phyloP scores from a whole-genome alignment of 2,329 filamentous ascomycete species.

The Ophiognomonia clavigignenti-juglandacearum region DNA sequence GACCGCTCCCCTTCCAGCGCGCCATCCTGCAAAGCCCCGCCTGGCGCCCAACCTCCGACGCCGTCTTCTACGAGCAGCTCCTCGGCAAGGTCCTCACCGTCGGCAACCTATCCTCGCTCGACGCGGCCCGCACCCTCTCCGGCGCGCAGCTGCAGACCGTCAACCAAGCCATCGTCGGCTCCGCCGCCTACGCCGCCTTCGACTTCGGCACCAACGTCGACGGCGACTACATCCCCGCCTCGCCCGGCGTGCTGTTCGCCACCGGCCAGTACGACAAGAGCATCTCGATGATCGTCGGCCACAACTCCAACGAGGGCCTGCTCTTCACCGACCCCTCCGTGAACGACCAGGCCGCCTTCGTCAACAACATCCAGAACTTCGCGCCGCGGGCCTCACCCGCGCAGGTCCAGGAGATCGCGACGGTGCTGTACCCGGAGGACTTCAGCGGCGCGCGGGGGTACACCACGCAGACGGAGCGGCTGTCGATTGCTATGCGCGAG shows the following conservation, averaged over 20 bases:
- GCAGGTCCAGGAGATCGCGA: not conserved
- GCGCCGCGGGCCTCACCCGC: not conserved
- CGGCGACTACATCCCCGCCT: not conserved
- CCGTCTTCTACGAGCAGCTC: not conserved
- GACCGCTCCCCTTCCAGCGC: conserved; percentile 36
- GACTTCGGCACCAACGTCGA: not conserved
- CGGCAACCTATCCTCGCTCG: not conserved
- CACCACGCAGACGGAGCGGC: not conserved
- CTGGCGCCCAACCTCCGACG: conserved; percentile 9
- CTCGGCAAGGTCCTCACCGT: not conserved
- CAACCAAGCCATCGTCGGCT: not conserved
- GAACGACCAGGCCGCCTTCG: not conserved
- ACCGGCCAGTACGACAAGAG: not conserved
- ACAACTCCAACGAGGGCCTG: not conserved
- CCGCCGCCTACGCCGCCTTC: not conserved
- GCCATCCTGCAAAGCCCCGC: conserved; percentile 30
- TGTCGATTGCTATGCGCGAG: not conserved
- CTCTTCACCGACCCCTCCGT: not conserved
- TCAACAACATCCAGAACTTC: not conserved
- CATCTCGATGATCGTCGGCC: not conserved
- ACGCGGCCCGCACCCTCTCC: not conserved
- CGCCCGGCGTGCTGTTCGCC: not conserved
- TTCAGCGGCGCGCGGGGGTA: not conserved
- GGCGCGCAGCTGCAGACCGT: not conserved
- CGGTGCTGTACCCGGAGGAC: not conserved